Evolutionary conservation across 805 yeast species (phyloP), one percentile per base, ranked within the genome.

Genomic region (Clavispora fructus): DNA sequence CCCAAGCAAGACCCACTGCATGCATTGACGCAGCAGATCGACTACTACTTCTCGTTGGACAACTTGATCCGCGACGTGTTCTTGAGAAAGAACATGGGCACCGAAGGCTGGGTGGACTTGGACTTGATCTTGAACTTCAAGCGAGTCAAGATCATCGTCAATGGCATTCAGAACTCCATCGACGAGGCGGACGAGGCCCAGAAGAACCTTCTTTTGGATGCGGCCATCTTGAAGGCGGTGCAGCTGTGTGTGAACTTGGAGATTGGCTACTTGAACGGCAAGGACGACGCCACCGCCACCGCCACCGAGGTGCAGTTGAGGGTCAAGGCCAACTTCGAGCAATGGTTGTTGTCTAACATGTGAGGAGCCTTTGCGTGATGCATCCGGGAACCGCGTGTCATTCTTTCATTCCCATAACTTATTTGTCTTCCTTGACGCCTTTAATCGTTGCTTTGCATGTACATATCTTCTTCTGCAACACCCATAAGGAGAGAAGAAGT

Each of bases 11-110:
- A 70, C 48, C 77, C 75, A 28, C 64, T 62, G 48, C 65, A 65
- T 52, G 77, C 77, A 32, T 71, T 71, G 55, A 63, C 58, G 52
- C 64, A 68, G 48, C 98, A 91, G 73, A 72, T 92, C 43, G 94
- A 88, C 62, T 94, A 94, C 73, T 94, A 94, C 67, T 87, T 94
- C 69, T 84, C 95, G 28, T 74, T 83, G 42, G 96, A 89, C 57
- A 94, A 94, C 67, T 75, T 94, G 67, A 73, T 85, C 56, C 87
- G 89, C 68, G 99, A 94, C 68, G 71, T 83, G 43, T 92, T 69
- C 62, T 74, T 94, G 67, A 81, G 96, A 66, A 78, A 80, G 53
- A 87, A 86, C 58, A 87, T 92, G 95, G 57, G 55, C 27, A 58
- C 76, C 40, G 74, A 80, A 48, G 97, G 97, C 25, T 83, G 83